Evolutionary conservation across 1,284 basidiomycete species (phyloP).

Genomic region (Moesziomyces antarcticus): DNA sequence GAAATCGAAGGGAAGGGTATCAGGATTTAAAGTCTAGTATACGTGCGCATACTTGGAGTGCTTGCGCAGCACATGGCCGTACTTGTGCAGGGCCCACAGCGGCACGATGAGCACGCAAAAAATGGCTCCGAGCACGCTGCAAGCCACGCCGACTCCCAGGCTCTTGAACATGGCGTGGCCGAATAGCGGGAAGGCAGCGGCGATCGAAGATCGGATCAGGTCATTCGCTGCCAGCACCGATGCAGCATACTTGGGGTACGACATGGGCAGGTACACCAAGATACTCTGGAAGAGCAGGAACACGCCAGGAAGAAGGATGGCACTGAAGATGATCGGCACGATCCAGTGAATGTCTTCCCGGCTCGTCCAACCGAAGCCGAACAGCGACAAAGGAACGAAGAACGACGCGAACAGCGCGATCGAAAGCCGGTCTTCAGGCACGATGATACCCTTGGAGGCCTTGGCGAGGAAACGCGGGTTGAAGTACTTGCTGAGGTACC

Average conservation of each 20-base stretch:
- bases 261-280: constrained; percentile 43
- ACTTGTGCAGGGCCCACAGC: constrained; percentile 42
- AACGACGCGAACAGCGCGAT: constrained; percentile 74
- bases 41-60: constrained; percentile 52
- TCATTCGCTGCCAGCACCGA: constrained; percentile 41
- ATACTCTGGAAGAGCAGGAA: constrained; percentile 54
- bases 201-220: constrained; percentile 34
- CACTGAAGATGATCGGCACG: constrained; percentile 45
- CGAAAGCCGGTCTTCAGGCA: constrained; percentile 69
- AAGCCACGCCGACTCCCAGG: constrained; percentile 34
- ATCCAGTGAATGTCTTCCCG: constrained; percentile 55
- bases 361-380: constrained; percentile 58
- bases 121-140: constrained; percentile 40
- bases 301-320: constrained; percentile 30
- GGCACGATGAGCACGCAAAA: constrained; percentile 36
- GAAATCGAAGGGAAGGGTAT: too few relatives aligned
- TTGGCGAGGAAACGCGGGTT: constrained; percentile 46
- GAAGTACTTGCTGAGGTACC: constrained; percentile 34
- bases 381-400: constrained; percentile 75
- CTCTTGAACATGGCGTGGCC: constrained; percentile 44
- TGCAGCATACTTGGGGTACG: constrained; percentile 37
- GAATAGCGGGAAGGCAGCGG: constrained; percentile 47
- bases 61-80: constrained; percentile 39
- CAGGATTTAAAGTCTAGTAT: constrained; percentile 11
- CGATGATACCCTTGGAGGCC: constrained; percentile 69